Conservation (phyloP, 768 basidiomycete genomes). For the Leccinum sublutescens region DNA sequence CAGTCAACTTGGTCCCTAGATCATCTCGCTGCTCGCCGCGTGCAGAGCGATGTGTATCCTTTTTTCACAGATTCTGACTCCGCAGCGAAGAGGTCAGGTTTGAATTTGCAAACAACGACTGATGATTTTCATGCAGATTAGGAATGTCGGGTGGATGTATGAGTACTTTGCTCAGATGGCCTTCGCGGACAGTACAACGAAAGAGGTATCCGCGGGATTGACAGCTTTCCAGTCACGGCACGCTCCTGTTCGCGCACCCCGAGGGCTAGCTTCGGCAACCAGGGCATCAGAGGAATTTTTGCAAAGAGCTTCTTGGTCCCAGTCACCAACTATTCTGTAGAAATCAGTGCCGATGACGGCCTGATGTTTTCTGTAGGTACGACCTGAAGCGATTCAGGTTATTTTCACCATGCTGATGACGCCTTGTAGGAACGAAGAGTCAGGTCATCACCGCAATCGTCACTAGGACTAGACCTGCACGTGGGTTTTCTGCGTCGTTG, state of each 20-base stretch:
- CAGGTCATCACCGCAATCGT: slow-evolving; percentile 1
- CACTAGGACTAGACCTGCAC: slow-evolving; percentile 15
- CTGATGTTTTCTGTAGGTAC: slow-evolving; percentile 2
- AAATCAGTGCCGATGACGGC: neutral
- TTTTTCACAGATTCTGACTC: too few species aligned
- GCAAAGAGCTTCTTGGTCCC: neutral
- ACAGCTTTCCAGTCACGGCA: slow-evolving; percentile 6
- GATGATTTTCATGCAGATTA: neutral
- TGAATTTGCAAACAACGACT: neutral
- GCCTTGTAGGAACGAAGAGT: neutral
- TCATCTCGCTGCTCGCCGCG: too few species aligned
- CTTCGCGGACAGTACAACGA: slow-evolving; percentile 1
- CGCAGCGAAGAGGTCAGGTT: neutral
- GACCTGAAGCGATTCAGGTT: neutral
- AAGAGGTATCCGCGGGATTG: slow-evolving; percentile 6
- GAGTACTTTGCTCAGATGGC: slow-evolving; percentile 8
- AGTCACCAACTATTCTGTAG: neutral
- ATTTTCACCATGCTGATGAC: neutral
- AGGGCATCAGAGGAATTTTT: neutral
- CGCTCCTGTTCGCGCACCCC: neutral
- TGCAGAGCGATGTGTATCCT: too few species aligned
- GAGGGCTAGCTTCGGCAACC: neutral
- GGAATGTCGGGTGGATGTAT: neutral
- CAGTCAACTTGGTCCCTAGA: too few species aligned
- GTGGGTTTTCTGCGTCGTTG: slow-evolving; percentile 3